These are phyloP conservation scores for Nannochloris sp. DNA, from an alignment of 139 green algal genomes.

Conservation along the genomic window DNA sequence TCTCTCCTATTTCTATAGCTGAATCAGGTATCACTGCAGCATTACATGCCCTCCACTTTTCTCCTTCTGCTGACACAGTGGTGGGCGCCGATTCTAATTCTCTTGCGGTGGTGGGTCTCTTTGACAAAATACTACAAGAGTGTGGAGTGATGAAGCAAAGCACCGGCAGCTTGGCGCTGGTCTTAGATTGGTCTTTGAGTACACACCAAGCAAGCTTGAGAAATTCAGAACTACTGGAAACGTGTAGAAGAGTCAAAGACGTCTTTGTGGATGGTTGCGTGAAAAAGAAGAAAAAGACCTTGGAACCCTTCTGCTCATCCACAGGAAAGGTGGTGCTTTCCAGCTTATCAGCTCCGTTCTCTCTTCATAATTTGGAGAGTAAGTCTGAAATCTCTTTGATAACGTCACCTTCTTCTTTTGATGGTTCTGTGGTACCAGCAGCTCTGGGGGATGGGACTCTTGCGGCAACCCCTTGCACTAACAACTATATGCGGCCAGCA, in stretches of 20 bases:
- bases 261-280: not conserved
- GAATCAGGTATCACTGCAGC: not conserved
- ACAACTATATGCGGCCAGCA: not conserved
- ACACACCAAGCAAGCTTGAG: not conserved
- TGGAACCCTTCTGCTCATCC: not conserved
- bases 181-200: constrained; percentile 30
- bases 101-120: too few species aligned
- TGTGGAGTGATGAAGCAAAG: constrained; percentile 6
- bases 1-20: not conserved
- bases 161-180: constrained; percentile 7
- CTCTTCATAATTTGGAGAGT: not conserved
- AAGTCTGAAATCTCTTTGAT: not conserved
- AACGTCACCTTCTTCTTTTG: not conserved
- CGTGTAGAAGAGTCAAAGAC: too few species aligned
- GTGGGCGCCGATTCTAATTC: too few species aligned
- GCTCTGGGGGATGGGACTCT: not conserved
- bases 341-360: not conserved
- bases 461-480: not conserved
- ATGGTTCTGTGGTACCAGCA: not conserved
- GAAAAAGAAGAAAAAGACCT: not conserved
- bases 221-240: constrained; percentile 4
- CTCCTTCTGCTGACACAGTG: too few species aligned
- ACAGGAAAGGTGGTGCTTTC: too few species aligned
- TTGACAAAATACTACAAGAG: not conserved
- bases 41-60: not conserved